A percentile compares a stretch with the other conserved stretches of the same genome.
These are phyloP conservation scores for Scenedesmus sp. DNA, from an alignment of 163 green algal species.

Conservation along the genomic window DNA sequence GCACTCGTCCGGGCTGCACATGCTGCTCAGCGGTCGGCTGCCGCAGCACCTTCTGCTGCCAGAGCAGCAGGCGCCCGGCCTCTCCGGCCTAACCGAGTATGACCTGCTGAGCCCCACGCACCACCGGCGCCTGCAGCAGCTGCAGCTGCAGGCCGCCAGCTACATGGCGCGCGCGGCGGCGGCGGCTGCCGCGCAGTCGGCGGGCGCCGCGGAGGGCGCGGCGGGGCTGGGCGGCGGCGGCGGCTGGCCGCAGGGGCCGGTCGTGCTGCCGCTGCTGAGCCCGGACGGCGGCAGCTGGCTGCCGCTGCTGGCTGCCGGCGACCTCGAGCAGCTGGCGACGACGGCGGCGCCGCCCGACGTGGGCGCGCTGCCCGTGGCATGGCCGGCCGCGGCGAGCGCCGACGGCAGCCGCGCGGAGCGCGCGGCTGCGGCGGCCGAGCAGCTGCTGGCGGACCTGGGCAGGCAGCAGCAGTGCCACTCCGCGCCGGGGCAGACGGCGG, in stretches of 20 bases:
- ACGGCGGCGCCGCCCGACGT: background rate
- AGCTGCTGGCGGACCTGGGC: background rate
- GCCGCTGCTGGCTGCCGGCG: slow-evolving; percentile 10
- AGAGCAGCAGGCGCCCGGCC: slow-evolving; percentile 5
- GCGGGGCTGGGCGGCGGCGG: background rate
- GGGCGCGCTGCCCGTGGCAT: slow-evolving; percentile 1
- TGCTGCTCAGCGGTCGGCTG: slow-evolving; percentile 26
- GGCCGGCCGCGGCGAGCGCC: background rate
- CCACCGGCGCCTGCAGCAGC: slow-evolving; percentile 25
- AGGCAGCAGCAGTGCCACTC: background rate
- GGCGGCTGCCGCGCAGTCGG: slow-evolving; percentile 8
- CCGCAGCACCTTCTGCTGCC: slow-evolving; percentile 11
- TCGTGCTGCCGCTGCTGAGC: slow-evolving; percentile 16
- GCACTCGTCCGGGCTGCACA: slow-evolving; percentile 34
- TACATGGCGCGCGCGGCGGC: background rate
- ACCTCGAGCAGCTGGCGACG: background rate
- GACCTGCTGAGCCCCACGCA: slow-evolving; percentile 29
- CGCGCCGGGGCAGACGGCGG: no score
- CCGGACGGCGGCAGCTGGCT: background rate
- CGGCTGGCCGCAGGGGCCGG: background rate
- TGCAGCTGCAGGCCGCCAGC: slow-evolving; percentile 9
- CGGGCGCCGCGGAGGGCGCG: background rate
- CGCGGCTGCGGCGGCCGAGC: slow-evolving; percentile 27
- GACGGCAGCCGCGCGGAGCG: slow-evolving; percentile 5
- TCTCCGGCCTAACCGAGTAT: no score